Evolutionary conservation across 768 basidiomycete genomes (phyloP).

Genomic region (Gyrodon lividus): DNA sequence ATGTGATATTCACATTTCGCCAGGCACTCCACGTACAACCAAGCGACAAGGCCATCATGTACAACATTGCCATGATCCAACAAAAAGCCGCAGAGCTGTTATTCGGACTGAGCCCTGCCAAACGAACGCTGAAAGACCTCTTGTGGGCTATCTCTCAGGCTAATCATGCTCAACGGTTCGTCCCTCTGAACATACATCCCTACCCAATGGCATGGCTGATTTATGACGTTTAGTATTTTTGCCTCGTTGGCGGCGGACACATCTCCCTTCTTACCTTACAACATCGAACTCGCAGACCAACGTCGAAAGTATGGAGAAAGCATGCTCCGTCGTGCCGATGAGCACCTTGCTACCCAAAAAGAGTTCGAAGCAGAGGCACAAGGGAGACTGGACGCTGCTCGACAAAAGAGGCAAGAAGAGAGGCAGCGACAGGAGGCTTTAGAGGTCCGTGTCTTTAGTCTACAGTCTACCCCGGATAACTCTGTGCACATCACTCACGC

Average conservation of each 20-base stretch:
- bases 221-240: constrained; percentile 59
- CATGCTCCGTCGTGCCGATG: constrained; percentile 78
- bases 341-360: constrained; percentile 71
- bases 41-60: constrained; percentile 84
- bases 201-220: background rate
- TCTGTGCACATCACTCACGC: background rate
- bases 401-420: constrained; percentile 79
- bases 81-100: constrained; percentile 94
- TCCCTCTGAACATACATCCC: background rate
- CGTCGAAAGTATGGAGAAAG: constrained; percentile 87
- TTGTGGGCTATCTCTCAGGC: constrained; percentile 78
- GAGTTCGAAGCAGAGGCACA: constrained; percentile 70
- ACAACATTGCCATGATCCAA: constrained; percentile 98
- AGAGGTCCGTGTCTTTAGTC: constrained; percentile 54
- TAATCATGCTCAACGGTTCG: constrained; percentile 81
- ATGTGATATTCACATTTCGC: constrained; percentile 2
- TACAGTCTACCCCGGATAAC: background rate
- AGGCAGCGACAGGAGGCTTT: constrained; percentile 58
- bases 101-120: constrained; percentile 66
- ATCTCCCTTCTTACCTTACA: constrained; percentile 73
- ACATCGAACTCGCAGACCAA: constrained; percentile 82
- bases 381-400: constrained; percentile 73
- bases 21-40: constrained; percentile 87
- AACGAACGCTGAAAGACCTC: constrained; percentile 80
- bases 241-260: constrained; percentile 76